Base-by-base conservation (phyloP, 768 basidiomycete species). In the Boletus tomentosulus region DNA sequence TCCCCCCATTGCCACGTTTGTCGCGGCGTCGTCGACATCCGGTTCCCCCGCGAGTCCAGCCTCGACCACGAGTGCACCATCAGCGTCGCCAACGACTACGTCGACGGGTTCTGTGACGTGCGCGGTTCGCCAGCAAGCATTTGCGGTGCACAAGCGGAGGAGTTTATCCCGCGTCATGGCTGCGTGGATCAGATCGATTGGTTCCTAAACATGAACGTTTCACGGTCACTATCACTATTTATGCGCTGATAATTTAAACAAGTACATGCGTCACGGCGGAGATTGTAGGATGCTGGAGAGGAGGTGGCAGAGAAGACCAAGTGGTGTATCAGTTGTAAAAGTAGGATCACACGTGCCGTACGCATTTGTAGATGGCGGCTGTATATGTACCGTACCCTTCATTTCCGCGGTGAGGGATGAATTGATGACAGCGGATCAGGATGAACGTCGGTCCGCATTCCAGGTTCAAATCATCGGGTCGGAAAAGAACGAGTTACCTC, bases 1-100 rank as follows among this genome's bases (percentile, higher is more conserved):
- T 0, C 83, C 82, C 22, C 54, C 71, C 6, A 62, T 83, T 24
- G 80, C 79, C 5, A 54, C 72, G 19, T 74, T 81, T 49, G 66
- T 76, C 47, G 45, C n/a, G 13, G 31, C 48, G 4, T 42, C 61
- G 51, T 27, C 65, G 2, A 48, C 62, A 8, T 55, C 62, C 2
- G 46, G 58, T n/a, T 56, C 49, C 10, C 31, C 60, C 3, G 49
- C 62, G 1, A 30, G 57, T 3, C 35, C 59, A 2, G 51, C 37
- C 0, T 33, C 53, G 8, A 43, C 56, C 12, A 48, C 57, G 19
- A 52, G 50, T 15, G 31, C 55, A 3, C 42, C 61, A 3, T 52
- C 55, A 7, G 46, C 59, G 4, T 51, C 57, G 6, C 43, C 61
- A 8, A 39, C 52, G 13, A 12, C 22, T 3, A 44, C 52, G 9